Percentiles rank a stretch among this genome's conserved stretches.
Conservation (phyloP, 768 basidiomycete genomes). For the Leccinum subgranulosum region DNA sequence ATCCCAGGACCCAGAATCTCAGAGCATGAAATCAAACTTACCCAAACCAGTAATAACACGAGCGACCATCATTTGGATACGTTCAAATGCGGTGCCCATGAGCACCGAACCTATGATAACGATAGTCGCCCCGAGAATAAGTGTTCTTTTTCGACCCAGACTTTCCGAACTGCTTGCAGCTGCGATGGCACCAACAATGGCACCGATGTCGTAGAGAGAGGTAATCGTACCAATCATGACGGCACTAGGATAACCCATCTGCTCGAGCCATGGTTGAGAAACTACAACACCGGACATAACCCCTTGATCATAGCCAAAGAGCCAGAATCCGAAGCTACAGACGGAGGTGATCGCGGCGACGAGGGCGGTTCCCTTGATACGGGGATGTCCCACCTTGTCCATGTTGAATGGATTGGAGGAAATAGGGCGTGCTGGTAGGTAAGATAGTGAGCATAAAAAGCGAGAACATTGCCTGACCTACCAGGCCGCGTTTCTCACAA, state of each 20-base stretch:
- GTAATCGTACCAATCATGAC: slow-evolving; percentile 17
- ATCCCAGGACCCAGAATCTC: background rate
- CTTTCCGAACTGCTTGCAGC: slow-evolving; percentile 14
- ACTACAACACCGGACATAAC: slow-evolving; percentile 16
- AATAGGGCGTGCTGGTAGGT: background rate
- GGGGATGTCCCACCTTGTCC: slow-evolving; percentile 11
- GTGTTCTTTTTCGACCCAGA: slow-evolving; percentile 11
- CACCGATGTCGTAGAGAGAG: slow-evolving; percentile 17
- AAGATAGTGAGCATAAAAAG: background rate
- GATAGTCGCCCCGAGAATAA: slow-evolving; percentile 5
- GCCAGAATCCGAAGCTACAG: slow-evolving; percentile 13
- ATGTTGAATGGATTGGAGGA: background rate
- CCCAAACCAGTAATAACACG: slow-evolving; percentile 9
- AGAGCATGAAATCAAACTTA: background rate
- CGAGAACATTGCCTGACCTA: background rate
- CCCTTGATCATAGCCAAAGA: slow-evolving; percentile 17
- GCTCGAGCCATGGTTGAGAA: slow-evolving; percentile 10
- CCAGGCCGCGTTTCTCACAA: background rate
- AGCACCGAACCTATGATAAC: slow-evolving; percentile 12
- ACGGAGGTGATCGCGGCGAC: slow-evolving; percentile 15
- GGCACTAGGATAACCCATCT: slow-evolving; percentile 14
- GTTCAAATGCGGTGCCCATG: slow-evolving; percentile 11
- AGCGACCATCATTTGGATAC: slow-evolving; percentile 14
- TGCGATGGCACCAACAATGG: slow-evolving; percentile 8
- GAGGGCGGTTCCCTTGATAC: slow-evolving; percentile 7